A percentile compares a stretch with the other conserved stretches of the same genome.
phyloP scores from a whole-genome alignment of 139 green algal genomes.

The Coccomyxa sp. region DNA sequence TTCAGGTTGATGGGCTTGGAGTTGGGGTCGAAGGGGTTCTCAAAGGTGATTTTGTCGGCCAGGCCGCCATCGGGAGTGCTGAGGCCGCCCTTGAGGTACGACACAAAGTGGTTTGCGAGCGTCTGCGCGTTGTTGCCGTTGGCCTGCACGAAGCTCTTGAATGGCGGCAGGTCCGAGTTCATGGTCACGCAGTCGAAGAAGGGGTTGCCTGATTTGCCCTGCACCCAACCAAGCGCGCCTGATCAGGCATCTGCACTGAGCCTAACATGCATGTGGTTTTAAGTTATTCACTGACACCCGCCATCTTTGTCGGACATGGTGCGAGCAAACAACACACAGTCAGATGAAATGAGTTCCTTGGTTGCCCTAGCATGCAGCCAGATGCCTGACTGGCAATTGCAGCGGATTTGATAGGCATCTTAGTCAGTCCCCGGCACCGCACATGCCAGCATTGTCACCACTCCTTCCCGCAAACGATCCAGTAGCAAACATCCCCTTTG shows the following conservation, averaged over 20 bases:
- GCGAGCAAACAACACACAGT: too few species aligned
- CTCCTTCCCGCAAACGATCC: too few species aligned
- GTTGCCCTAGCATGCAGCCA: too few species aligned
- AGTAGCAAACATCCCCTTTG: too few species aligned
- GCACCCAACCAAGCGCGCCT: not conserved
- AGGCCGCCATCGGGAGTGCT: not conserved
- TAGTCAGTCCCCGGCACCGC: too few species aligned
- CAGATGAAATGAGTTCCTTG: too few species aligned
- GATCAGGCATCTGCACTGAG: not conserved
- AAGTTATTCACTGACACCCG: too few species aligned
- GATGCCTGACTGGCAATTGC: too few species aligned
- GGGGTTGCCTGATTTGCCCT: not conserved
- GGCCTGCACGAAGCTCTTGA: conserved; percentile 1
- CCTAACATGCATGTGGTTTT: too few species aligned
- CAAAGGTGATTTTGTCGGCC: not conserved
- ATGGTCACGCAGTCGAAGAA: not conserved
- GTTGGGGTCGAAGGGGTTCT: conserved; percentile 2
- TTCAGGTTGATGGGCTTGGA: conserved; percentile 3
- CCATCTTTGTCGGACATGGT: too few species aligned
- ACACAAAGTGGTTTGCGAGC: not conserved
- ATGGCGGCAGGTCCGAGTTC: not conserved
- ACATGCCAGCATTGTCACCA: too few species aligned
- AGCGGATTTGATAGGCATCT: too few species aligned
- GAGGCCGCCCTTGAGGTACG: not conserved
- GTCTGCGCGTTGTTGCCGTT: not conserved